Evolutionary conservation across 2,329 filamentous ascomycete genomes (phyloP).

Genomic region (Penicillium sp.): DNA sequence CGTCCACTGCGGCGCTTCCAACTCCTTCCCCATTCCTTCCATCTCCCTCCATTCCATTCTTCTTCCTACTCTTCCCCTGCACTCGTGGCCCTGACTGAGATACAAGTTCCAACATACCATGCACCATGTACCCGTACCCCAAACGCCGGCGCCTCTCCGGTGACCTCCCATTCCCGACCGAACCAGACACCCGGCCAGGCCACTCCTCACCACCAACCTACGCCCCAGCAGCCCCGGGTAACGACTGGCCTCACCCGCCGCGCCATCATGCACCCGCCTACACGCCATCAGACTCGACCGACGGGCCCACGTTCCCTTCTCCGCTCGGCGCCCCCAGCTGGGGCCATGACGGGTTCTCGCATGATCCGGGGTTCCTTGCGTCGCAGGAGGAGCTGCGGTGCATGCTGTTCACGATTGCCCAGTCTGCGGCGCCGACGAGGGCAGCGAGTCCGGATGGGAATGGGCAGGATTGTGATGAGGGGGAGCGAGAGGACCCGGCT

Average conservation of each 20-base stretch:
- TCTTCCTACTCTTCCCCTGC: background rate
- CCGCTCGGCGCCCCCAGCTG: constrained; percentile 24
- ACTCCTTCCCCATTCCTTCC: background rate
- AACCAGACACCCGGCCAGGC: background rate
- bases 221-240: constrained; percentile 3
- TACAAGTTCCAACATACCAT: background rate
- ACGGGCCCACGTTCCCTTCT: constrained; percentile 19
- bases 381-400: constrained; percentile 50
- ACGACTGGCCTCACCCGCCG: constrained; percentile 10
- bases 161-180: constrained; percentile 5
- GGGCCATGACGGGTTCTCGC: constrained; percentile 35
- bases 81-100: background rate
- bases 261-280: constrained; percentile 15
- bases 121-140: constrained; percentile 6
- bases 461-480: constrained; percentile 11
- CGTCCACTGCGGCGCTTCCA: too few species aligned
- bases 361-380: constrained; percentile 48
- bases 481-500: background rate
- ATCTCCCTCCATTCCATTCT: background rate
- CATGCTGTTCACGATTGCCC: constrained; percentile 49
- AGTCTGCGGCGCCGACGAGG: constrained; percentile 47
- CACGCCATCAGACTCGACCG: constrained; percentile 17
- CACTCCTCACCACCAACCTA: constrained; percentile 6
- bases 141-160: constrained; percentile 11
- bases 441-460: constrained; percentile 38